phyloP scores from a whole-genome alignment of 441 rosid species.

The Populus hybrid region DNA sequence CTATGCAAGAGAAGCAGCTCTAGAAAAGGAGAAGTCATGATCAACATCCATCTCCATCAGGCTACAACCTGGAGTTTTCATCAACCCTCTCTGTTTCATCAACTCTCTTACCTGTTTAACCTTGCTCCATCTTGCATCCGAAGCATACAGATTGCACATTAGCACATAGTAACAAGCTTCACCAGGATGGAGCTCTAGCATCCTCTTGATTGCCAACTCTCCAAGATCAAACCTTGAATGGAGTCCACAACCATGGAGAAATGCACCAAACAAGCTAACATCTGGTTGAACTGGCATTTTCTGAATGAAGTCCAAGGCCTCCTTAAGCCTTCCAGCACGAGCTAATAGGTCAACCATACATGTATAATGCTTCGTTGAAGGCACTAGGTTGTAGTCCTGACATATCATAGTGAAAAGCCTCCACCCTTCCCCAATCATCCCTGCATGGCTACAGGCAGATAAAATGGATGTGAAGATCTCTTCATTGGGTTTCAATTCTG shows the following conservation, averaged over 20 bases:
- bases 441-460: constrained; percentile 65
- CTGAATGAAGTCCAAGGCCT: constrained; percentile 53
- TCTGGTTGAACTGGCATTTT: constrained; percentile 55
- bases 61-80: constrained; percentile 57
- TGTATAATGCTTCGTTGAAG: constrained; percentile 51
- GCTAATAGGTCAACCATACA: constrained; percentile 74
- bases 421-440: constrained; percentile 55
- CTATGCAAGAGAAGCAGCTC: constrained; percentile 31
- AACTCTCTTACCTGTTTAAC: constrained; percentile 56
- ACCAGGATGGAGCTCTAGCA: constrained; percentile 55
- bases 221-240: constrained; percentile 86
- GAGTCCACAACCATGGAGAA: constrained; percentile 79
- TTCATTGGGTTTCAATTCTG: constrained; percentile 48
- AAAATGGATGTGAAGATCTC: constrained; percentile 53
- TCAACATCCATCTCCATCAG: constrained; percentile 40
- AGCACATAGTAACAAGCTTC: constrained; percentile 80
- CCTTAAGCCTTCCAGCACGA: constrained; percentile 55
- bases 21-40: constrained; percentile 17
- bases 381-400: constrained; percentile 40
- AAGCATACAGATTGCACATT: constrained; percentile 68
- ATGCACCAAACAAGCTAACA: constrained; percentile 54
- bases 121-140: constrained; percentile 74
- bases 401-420: constrained; percentile 44
- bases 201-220: constrained; percentile 55
- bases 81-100: constrained; percentile 61